Conservation (phyloP, 768 basidiomycete genomes). For the Suillus decipiens region DNA sequence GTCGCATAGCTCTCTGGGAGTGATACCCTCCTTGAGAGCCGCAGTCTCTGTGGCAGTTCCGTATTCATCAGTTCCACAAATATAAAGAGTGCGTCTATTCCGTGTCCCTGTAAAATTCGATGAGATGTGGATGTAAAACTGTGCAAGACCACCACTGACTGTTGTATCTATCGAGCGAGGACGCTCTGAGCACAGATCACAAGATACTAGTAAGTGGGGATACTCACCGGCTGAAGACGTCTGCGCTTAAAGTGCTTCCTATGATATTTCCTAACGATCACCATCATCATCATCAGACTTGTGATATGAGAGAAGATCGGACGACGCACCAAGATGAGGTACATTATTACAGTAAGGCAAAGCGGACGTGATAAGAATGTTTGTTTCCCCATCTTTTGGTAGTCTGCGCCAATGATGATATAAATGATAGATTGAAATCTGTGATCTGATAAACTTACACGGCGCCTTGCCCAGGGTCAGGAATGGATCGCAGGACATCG, state of each 20-base stretch:
- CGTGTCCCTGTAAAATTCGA: conserved; percentile 48
- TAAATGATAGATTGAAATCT: background rate
- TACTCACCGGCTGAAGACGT: conserved; percentile 90
- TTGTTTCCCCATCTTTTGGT: conserved; percentile 84
- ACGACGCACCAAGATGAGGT: conserved; percentile 80
- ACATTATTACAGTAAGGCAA: conserved; percentile 97
- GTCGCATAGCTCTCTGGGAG: conserved; percentile 81
- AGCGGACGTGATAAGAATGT: conserved; percentile 92
- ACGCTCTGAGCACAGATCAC: conserved; percentile 5
- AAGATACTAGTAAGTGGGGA: background rate
- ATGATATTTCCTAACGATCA: conserved; percentile 75
- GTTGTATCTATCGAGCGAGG: conserved; percentile 48
- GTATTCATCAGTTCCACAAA: conserved; percentile 99
- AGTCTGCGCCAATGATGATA: conserved; percentile 39
- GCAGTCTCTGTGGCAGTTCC: conserved; percentile 99
- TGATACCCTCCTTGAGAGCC: conserved; percentile 83
- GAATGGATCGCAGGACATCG: conserved; percentile 50
- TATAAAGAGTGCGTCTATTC: conserved; percentile 88
- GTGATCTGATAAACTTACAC: conserved; percentile 38
- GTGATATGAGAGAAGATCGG: conserved; percentile 12
- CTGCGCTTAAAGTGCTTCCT: conserved; percentile 94
- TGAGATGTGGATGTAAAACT: conserved; percentile 24
- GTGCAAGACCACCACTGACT: conserved; percentile 41
- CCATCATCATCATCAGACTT: background rate
- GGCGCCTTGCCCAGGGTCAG: conserved; percentile 51